A percentile compares a stretch with the other conserved stretches of the same genome.
phyloP scores from a whole-genome alignment of 2,329 filamentous ascomycete species.

The Tympanopsis confertula region DNA sequence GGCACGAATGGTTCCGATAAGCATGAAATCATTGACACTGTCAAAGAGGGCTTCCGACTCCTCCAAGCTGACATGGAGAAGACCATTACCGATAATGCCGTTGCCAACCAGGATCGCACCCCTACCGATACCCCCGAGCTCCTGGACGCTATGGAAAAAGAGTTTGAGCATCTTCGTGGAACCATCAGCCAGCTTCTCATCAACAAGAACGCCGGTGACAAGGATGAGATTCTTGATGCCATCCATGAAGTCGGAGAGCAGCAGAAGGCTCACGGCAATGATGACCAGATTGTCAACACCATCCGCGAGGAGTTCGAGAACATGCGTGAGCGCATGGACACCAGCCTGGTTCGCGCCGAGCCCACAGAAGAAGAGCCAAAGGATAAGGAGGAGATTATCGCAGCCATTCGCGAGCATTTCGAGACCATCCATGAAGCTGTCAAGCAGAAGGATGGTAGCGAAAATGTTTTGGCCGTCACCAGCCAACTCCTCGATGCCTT shows the following conservation, averaged over 20 bases:
- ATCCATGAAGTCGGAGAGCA: conserved; percentile 16
- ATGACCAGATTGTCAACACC: not conserved
- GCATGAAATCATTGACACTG: conserved; percentile 44
- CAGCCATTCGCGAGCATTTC: conserved; percentile 20
- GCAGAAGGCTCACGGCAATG: not conserved
- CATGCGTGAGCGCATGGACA: conserved; percentile 38
- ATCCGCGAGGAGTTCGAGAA: conserved; percentile 21
- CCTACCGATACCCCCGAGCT: conserved; percentile 28
- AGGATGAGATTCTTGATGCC: conserved; percentile 49
- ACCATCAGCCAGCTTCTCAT: conserved; percentile 31
- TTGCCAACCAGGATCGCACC: not conserved
- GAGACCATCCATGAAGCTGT: conserved; percentile 27
- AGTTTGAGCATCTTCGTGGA: conserved; percentile 53
- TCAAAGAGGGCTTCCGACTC: not conserved
- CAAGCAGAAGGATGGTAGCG: conserved; percentile 41
- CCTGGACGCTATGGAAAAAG: conserved; percentile 53
- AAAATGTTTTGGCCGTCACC: not conserved
- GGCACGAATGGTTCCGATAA: conserved; percentile 45
- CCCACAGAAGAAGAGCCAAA: conserved; percentile 33
- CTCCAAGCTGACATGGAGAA: conserved; percentile 1
- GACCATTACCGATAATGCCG: not conserved
- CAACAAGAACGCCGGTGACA: conserved; percentile 33
- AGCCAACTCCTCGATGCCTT: not conserved
- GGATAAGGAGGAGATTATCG: conserved; percentile 27
- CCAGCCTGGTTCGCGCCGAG: conserved; percentile 29